Conservation (phyloP, 169 alveolate species). For the Eimeria mitis region DNA sequence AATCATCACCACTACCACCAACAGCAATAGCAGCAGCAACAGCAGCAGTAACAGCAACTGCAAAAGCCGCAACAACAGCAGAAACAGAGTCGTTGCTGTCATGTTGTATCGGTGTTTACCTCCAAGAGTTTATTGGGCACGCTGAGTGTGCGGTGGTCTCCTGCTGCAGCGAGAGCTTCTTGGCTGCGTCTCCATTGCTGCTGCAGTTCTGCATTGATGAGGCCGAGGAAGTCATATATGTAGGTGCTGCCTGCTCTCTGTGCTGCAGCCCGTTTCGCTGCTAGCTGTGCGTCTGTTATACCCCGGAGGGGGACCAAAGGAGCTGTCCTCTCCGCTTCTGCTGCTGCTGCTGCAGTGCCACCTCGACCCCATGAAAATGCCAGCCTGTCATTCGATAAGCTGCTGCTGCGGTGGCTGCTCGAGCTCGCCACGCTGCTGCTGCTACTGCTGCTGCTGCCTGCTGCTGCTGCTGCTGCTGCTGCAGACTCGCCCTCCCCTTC, state of each 20-base stretch:
- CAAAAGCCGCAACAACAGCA: neutral
- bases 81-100: too few relatives aligned
- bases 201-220: conserved; percentile 84
- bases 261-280: conserved; percentile 78
- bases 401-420: conserved; percentile 33
- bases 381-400: neutral
- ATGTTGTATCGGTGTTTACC: too few relatives aligned
- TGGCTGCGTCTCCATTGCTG: conserved; percentile 80
- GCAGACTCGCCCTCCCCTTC: conserved; percentile 4
- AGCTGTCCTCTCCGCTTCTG: conserved; percentile 64
- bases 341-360: conserved; percentile 51
- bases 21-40: neutral
- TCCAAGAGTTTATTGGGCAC: conserved; percentile 7
- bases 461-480: conserved; percentile 14
- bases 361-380: conserved; percentile 1
- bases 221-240: conserved; percentile 85
- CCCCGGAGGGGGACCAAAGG: neutral
- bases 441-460: conserved; percentile 12
- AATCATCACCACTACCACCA: neutral
- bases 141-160: conserved; percentile 4
- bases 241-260: conserved; percentile 84
- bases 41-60: neutral
- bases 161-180: neutral
- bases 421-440: neutral
- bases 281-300: neutral